A percentile compares a stretch with the other conserved stretches of the same genome.
Conservation (phyloP, 164 flowering plant species). For the Piper longum region DNA sequence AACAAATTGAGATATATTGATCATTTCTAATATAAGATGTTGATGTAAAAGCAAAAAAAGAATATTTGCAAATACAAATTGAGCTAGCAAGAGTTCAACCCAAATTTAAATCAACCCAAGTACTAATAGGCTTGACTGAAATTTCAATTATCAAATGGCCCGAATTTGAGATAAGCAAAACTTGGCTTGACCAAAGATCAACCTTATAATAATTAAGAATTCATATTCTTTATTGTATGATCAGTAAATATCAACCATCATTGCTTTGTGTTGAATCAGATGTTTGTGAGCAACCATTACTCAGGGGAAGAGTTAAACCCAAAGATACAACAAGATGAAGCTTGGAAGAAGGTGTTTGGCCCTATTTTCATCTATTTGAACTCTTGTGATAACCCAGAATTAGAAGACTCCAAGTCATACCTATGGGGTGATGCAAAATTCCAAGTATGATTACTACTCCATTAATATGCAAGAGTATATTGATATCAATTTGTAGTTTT, state of each 20-base stretch:
- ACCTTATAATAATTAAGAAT: too few relatives aligned
- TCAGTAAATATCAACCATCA: neutral
- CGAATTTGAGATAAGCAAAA: too few relatives aligned
- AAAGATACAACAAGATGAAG: conserved; percentile 37
- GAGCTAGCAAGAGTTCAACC: too few relatives aligned
- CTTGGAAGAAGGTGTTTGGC: conserved; percentile 94
- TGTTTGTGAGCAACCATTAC: conserved; percentile 70
- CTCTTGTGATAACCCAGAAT: conserved; percentile 11
- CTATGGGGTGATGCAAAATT: conserved; percentile 73
- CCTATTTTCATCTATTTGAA: conserved; percentile 80
- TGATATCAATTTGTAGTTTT: neutral
- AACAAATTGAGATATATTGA: too few relatives aligned
- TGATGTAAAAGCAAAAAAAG: too few relatives aligned
- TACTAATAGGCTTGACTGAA: too few relatives aligned
- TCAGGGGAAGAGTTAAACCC: conserved; percentile 45
- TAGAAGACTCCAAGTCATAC: conserved; percentile 16
- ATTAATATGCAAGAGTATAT: neutral
- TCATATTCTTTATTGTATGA: neutral
- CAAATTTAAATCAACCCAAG: too few relatives aligned
- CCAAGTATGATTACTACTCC: conserved; percentile 27
- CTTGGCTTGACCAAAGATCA: too few relatives aligned
- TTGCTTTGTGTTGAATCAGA: conserved; percentile 16
- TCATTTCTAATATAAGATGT: too few relatives aligned
- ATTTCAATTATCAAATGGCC: too few relatives aligned
- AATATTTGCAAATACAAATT: too few relatives aligned